Conservation (phyloP, 192 early-diverging fungal genomes). For the Backusella luteola region DNA sequence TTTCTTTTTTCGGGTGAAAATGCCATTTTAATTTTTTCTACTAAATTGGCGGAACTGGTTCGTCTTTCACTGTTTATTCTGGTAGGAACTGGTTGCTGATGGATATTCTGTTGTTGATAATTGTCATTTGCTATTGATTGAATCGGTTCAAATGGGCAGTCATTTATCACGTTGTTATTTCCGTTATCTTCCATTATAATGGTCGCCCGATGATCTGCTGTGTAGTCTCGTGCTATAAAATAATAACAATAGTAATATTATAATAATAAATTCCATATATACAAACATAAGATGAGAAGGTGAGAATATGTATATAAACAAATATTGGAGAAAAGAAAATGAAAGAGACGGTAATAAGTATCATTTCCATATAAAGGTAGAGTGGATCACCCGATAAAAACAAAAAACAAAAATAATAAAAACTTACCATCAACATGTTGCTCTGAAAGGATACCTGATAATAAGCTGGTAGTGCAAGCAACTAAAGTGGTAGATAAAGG, state of each 20-base stretch:
- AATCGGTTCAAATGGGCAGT: not conserved
- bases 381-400: not conserved
- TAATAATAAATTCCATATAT: not conserved
- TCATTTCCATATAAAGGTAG: not conserved
- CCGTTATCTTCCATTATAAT: conserved; percentile 1
- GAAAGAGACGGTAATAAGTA: not conserved
- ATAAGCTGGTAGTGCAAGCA: conserved; percentile 5
- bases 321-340: not conserved
- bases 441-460: conserved; percentile 9
- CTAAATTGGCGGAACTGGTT: conserved; percentile 8
- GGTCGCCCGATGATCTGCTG: conserved; percentile 15
- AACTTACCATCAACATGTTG: conserved; percentile 2
- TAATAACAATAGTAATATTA: not conserved
- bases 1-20: conserved; percentile 25
- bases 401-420: not conserved
- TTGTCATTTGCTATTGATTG: not conserved
- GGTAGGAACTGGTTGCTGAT: not conserved
- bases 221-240: conserved; percentile 4
- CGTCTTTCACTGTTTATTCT: not conserved
- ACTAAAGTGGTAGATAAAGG: conserved; percentile 11
- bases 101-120: not conserved
- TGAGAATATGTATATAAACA: too few species aligned
- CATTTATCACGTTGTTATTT: conserved; percentile 9
- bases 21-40: conserved; percentile 28
- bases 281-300: too few species aligned